Evolutionary conservation across 164 flowering plant genomes (phyloP).

Genomic region (Protea cynaroides): DNA sequence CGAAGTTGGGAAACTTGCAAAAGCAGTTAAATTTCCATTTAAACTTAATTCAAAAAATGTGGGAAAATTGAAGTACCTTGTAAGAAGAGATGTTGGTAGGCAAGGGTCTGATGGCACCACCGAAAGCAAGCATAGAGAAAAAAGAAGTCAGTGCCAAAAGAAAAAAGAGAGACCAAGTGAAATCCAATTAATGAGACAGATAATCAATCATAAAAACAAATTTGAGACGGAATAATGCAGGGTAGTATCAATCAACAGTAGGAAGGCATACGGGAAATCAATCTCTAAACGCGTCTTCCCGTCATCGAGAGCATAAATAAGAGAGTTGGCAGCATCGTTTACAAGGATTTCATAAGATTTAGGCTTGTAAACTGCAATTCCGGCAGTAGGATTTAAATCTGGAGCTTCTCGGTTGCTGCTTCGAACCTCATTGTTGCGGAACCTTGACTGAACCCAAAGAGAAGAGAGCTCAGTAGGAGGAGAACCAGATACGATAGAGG

Average conservation of each 20-base stretch:
- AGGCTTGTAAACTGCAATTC: conserved; percentile 84
- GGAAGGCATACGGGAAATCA: conserved; percentile 75
- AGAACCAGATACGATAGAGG: not conserved
- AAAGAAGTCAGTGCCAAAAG: too few species aligned
- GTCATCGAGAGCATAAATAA: conserved; percentile 67
- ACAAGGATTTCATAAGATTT: conserved; percentile 78
- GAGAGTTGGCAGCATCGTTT: conserved; percentile 75
- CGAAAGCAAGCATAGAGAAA: conserved; percentile 6
- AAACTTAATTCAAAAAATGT: too few species aligned
- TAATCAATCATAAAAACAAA: too few species aligned
- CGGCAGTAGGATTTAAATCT: conserved; percentile 43
- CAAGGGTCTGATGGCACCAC: conserved; percentile 54
- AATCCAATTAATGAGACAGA: too few species aligned
- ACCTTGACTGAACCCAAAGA: conserved; percentile 8
- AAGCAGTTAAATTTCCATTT: too few species aligned
- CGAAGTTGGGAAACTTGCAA: too few species aligned
- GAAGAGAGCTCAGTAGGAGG: conserved; percentile 6
- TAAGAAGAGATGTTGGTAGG: conserved; percentile 83
- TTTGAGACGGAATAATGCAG: too few species aligned
- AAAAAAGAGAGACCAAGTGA: too few species aligned
- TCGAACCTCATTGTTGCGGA: conserved; percentile 7
- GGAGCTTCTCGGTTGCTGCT: conserved; percentile 20
- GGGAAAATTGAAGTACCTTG: conserved; percentile 47
- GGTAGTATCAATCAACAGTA: not conserved
- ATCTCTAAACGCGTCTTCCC: conserved; percentile 80